Conservation (phyloP, 768 basidiomycete genomes). For the Pholiota molesta region DNA sequence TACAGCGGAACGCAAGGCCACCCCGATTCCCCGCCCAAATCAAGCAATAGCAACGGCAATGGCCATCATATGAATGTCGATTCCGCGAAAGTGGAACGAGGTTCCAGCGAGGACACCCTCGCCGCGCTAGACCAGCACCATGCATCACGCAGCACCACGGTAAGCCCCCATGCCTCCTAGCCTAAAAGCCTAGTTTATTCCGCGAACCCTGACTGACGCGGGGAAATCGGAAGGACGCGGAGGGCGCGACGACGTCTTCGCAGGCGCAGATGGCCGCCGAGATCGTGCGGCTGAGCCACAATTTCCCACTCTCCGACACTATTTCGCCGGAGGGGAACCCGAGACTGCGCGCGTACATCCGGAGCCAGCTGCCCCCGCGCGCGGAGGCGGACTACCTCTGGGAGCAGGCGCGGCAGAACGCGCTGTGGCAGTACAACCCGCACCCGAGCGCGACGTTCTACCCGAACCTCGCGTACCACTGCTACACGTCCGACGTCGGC, state of each 20-base stretch:
- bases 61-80: constrained; percentile 24
- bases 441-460: constrained; percentile 67
- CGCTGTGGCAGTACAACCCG: constrained; percentile 75
- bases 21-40: constrained; percentile 12
- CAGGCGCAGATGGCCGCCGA: constrained; percentile 40
- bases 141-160: constrained; percentile 16
- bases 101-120: constrained; percentile 34
- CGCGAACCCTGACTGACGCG: background rate
- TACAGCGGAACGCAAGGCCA: constrained; percentile 37
- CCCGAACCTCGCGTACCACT: constrained; percentile 65
- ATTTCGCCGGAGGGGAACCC: constrained; percentile 56
- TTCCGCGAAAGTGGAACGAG: constrained; percentile 23
- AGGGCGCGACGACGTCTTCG: constrained; percentile 21
- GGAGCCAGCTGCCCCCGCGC: constrained; percentile 55
- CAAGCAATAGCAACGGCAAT: constrained; percentile 5
- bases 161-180: constrained; percentile 13
- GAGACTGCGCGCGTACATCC: constrained; percentile 56
- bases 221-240: constrained; percentile 9
- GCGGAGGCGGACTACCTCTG: constrained; percentile 64
- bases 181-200: constrained; percentile 2
- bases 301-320: constrained; percentile 53
- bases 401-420: constrained; percentile 62
- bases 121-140: constrained; percentile 24
- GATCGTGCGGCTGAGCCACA: constrained; percentile 54
- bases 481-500: constrained; percentile 54